Evolutionary conservation across 2,329 filamentous ascomycete species (phyloP).

Genomic region (Penicillium expansum): DNA sequence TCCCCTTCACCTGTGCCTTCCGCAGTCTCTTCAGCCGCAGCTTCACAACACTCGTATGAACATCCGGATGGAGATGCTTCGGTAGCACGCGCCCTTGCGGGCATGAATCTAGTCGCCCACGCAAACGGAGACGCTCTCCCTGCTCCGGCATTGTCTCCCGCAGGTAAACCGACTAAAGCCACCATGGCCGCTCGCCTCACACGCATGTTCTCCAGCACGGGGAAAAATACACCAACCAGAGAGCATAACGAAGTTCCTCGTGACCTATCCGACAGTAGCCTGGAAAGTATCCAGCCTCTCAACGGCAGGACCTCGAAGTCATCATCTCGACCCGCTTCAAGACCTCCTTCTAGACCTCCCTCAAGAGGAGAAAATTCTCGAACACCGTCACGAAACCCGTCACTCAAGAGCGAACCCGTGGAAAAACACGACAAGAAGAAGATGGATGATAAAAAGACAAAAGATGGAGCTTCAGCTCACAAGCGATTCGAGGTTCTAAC

Average conservation of each 20-base stretch:
- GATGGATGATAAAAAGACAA: conserved; percentile 31
- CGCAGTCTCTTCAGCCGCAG: conserved; percentile 42
- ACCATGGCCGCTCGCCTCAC: conserved; percentile 47
- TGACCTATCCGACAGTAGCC: conserved; percentile 39
- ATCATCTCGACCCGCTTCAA: conserved; percentile 26
- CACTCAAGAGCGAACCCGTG: conserved; percentile 31
- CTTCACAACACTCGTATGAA: conserved; percentile 42
- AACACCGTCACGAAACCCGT: conserved; percentile 36
- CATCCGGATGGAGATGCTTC: conserved; percentile 38
- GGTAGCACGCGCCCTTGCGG: conserved; percentile 46
- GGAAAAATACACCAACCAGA: conserved; percentile 32
- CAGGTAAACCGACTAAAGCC: conserved; percentile 36
- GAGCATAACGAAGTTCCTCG: conserved; percentile 31
- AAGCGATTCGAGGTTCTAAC: conserved; percentile 58
- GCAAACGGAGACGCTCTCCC: conserved; percentile 37
- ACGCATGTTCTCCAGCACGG: conserved; percentile 47
- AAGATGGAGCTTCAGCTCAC: conserved; percentile 32
- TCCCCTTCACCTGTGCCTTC: conserved; percentile 45
- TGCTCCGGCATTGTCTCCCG: conserved; percentile 23
- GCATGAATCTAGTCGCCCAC: conserved; percentile 40
- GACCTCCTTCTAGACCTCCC: conserved; percentile 33
- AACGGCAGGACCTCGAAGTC: conserved; percentile 32
- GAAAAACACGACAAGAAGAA: conserved; percentile 33
- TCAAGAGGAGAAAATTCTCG: conserved; percentile 25
- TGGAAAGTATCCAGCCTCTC: conserved; percentile 35